Evolutionary conservation across 2,329 filamentous ascomycete species (phyloP).

Genomic region (Coniochaeta sp.): DNA sequence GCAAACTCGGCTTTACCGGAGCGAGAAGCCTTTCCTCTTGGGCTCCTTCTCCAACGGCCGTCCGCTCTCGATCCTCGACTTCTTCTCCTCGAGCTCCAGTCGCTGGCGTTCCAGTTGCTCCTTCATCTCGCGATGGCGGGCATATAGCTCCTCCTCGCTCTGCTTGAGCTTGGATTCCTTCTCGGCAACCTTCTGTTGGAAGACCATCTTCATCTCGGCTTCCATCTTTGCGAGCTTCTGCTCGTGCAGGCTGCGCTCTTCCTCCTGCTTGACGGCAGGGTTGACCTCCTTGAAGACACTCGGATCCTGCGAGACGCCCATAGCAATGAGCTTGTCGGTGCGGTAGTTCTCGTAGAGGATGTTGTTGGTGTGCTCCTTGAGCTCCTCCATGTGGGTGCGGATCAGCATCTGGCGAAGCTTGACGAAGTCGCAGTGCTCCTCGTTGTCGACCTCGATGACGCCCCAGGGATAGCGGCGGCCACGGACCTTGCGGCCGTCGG

Average conservation of each 20-base stretch:
- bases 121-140: constrained; percentile 99
- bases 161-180: constrained; percentile 99
- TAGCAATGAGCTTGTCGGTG: constrained; percentile 96
- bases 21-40: constrained; percentile 99
- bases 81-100: constrained; percentile 96
- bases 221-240: constrained; percentile 99
- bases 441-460: constrained; percentile 97
- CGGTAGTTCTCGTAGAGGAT: constrained; percentile 98
- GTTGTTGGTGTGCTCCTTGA: constrained; percentile 99
- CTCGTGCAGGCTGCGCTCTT: constrained; percentile 95
- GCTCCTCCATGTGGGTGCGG: constrained; percentile 99
- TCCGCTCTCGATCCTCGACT: constrained; percentile 87
- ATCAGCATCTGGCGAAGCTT: constrained; percentile 99
- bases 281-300: constrained; percentile 99
- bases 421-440: constrained; percentile 99
- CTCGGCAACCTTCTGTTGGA: constrained; percentile 99
- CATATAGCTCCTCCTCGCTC: constrained; percentile 97
- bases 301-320: constrained; percentile 97
- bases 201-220: constrained; percentile 99
- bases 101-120: constrained; percentile 96
- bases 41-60: constrained; percentile 94
- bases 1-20: constrained; percentile 61
- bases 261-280: constrained; percentile 98
- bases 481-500: constrained; percentile 91
- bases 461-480: constrained; percentile 97